Evolutionary conservation across 495 filamentous ascomycete genomes (phyloP), one percentile per base, ranked within the genome.

Genomic region (Amorphotheca resinae): DNA sequence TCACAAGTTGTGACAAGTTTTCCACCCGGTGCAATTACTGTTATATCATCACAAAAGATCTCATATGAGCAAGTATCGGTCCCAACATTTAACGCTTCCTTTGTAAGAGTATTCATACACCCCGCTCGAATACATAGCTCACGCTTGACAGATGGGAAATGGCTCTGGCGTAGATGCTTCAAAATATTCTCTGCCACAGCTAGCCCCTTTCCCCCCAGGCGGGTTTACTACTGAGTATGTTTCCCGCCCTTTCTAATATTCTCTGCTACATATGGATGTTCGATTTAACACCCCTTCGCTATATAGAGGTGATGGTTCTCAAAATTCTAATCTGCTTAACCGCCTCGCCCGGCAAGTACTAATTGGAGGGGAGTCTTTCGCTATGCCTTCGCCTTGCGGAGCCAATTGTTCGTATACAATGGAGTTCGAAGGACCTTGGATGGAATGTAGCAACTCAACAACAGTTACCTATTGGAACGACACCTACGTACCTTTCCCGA

Each of bases 321-420:
- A 38, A 28, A 20, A 43, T 32, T 11, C 23, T 11, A 38, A 37
- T 41, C 40, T 48, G 11, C 2, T 48, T 1, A 30, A 8, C 32
- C 40, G 49, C 8, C 22, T 48, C 9, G 35, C 39, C 0, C 23
- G 5, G 9, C 22, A 35, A 25, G 41, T 48, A 12, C 28, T 52
- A 2, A 16, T 48, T 12, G 9, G 6, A 16, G 50, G 42, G 16
- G 37, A 48, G 23, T 0, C 34, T 9, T 37, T 50, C 14, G 12
- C 36, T 4, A 35, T 33, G 8, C 14, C 8, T 1, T 48, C 40
- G 9, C 48, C 41, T n/a, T 57, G 55, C 31, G 39, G 40, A 17
- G 16, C 9, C 7, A 51, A 57, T 30, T 54, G 54, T 25, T 45
- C 39, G 6, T 57, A 57, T 26, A 38, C 21, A 3, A 44, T 45